Evolutionary conservation across 2,329 filamentous ascomycete genomes (phyloP).

Genomic region (Alternaria sp.): DNA sequence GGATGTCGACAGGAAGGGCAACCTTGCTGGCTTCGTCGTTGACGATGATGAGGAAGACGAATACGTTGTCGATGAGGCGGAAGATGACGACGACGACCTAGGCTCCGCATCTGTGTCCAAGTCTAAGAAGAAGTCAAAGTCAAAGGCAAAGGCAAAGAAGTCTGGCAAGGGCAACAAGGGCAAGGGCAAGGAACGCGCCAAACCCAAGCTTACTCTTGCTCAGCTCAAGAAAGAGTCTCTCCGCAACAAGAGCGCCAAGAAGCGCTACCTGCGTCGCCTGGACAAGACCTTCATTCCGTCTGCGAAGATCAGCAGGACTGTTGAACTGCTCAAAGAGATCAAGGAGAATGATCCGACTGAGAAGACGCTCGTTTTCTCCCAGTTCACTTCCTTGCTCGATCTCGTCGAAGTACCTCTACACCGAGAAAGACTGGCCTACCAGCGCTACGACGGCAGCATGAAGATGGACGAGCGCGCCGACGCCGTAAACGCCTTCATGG

Average conservation of each 20-base stretch:
- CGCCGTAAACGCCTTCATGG: conserved; percentile 71
- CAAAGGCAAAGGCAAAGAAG: conserved; percentile 32
- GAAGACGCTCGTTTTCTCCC: conserved; percentile 83
- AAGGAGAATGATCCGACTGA: conserved; percentile 61
- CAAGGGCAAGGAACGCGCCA: conserved; percentile 51
- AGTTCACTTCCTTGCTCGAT: conserved; percentile 81
- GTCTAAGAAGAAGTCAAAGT: conserved; percentile 35
- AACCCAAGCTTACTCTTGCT: conserved; percentile 59
- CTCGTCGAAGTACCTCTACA: conserved; percentile 75
- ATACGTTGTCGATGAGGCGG: conserved; percentile 50
- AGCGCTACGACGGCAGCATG: conserved; percentile 82
- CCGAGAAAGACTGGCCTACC: conserved; percentile 63
- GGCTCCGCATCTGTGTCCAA: conserved; percentile 17
- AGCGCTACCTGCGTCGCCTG: conserved; percentile 72
- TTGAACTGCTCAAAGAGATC: conserved; percentile 67
- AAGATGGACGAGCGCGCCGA: conserved; percentile 68
- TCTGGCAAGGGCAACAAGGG: conserved; percentile 48
- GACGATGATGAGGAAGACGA: conserved; percentile 53
- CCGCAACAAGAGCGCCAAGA: conserved; percentile 69
- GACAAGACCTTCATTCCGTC: conserved; percentile 74
- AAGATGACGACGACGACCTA: conserved; percentile 17
- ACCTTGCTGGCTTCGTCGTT: conserved; percentile 64
- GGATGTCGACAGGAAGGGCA: conserved; percentile 43
- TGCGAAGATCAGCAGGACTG: conserved; percentile 73
- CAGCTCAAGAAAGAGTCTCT: conserved; percentile 71